A percentile compares a stretch with the other conserved stretches of the same genome.
Conservation (phyloP, 2,329 filamentous ascomycete species). For the Achaetomium macrosporum region DNA sequence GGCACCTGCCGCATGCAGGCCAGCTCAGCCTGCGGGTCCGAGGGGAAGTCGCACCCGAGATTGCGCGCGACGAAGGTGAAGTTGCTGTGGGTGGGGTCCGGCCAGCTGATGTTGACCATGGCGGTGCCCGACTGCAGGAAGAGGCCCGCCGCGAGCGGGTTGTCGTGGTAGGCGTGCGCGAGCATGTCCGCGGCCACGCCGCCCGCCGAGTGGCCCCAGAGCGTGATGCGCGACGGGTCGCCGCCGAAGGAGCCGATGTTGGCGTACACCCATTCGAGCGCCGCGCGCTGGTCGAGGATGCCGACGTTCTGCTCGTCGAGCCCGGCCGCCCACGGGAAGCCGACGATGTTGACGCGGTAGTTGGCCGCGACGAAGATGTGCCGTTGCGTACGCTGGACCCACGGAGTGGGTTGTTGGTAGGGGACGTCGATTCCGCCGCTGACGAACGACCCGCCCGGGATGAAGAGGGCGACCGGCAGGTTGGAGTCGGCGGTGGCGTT, state of each 20-base stretch:
- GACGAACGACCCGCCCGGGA: slow-evolving; percentile 42
- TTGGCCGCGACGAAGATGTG: slow-evolving; percentile 38
- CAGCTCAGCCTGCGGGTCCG: slow-evolving; percentile 27
- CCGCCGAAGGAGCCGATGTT: slow-evolving; percentile 46
- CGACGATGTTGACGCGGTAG: slow-evolving; percentile 34
- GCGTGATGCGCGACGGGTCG: slow-evolving; percentile 36
- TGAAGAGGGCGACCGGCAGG: slow-evolving; percentile 40
- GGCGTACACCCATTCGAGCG: slow-evolving; percentile 44
- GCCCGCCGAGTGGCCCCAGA: slow-evolving; percentile 45
- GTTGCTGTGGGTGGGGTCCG: not conserved
- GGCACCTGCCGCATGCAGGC: slow-evolving; percentile 34
- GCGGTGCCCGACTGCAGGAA: slow-evolving; percentile 38
- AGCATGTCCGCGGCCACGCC: slow-evolving; percentile 36
- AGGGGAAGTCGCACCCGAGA: slow-evolving; percentile 30
- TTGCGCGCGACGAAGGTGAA: slow-evolving; percentile 33
- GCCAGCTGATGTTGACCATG: slow-evolving; percentile 24
- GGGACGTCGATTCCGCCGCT: slow-evolving; percentile 40
- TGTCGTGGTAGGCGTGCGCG: slow-evolving; percentile 39
- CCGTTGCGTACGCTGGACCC: slow-evolving; percentile 36
- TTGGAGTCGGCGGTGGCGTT: slow-evolving; percentile 16
- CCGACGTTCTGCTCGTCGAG: slow-evolving; percentile 39
- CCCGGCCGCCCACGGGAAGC: slow-evolving; percentile 29
- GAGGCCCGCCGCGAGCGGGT: slow-evolving; percentile 39
- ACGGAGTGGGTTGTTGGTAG: slow-evolving; percentile 40
- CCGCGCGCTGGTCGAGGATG: slow-evolving; percentile 44